Evolutionary conservation across 306 rosid species (phyloP), one percentile per base, ranked within the genome.

Genomic region (Lathyrus oleraceus): DNA sequence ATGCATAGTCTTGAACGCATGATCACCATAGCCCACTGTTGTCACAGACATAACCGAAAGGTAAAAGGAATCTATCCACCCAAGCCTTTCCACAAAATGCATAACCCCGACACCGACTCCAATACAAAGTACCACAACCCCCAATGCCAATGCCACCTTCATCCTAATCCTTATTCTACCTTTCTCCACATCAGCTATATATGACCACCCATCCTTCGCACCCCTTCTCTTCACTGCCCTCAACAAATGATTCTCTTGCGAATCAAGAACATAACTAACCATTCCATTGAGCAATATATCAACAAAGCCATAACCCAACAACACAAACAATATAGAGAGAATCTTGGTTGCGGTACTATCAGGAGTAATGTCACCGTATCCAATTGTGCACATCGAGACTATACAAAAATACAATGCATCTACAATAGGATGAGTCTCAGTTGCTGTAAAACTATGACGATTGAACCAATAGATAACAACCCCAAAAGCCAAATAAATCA

Each of bases 1-100:
- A 2, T 81, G 59, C 88, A 89, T 0, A 8, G 97, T 87, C 79
- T 77, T 82, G 70, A 95, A 95, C 0, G 97, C 89, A 6, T 58
- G 82, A 28, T 95, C 97, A 2, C 97, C 99, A 61, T 91, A 95
- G 10, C 99, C 97, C 35, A 95, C 97, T 0, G 99, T 95, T 0
- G 99, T 95, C 36, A 91, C 99, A 0, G 99, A 91, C 99, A 95
- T 95, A 58, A 95, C 99, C 2, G 97, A 94, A 17, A 91, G 92
- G 85, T 95, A 95, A 75, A 95, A 86, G 2, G 97, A 87, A 82
- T 91, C 99, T 77, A 95, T 8, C 97, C 99, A 95, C 13, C 89
- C 87, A 35, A 95, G 86, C 52, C 20, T 72, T 82, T 95, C 99
- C 15, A 91, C 88, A 80, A 75, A 95, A 83, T 95, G 99, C 96